These are phyloP conservation scores for Leucocoprinus gongylophorus DNA, from an alignment of 1,284 basidiomycete species.

Conservation along the genomic window DNA sequence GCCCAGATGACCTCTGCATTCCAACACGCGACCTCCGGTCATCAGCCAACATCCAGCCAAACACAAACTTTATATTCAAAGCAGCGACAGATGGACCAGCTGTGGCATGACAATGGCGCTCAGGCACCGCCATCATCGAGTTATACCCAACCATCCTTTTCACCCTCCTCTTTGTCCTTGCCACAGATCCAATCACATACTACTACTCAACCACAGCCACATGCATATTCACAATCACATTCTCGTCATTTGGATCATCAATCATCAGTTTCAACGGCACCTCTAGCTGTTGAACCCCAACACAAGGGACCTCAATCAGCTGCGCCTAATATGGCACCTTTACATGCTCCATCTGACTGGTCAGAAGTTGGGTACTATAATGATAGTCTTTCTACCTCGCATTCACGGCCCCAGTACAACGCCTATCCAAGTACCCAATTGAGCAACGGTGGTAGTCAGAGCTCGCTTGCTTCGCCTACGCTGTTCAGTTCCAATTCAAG, in stretches of 20 bases:
- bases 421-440: background rate
- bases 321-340: slow-evolving; percentile 4
- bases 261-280: background rate
- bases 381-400: slow-evolving; percentile 1
- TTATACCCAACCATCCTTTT: background rate
- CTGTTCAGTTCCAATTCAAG: slow-evolving; percentile 2
- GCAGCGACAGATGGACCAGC: background rate
- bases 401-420: background rate
- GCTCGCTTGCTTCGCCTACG: slow-evolving; percentile 6
- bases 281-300: background rate
- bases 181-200: background rate
- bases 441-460: background rate
- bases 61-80: background rate
- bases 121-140: background rate
- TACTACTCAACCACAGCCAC: background rate
- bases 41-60: background rate
- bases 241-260: background rate
- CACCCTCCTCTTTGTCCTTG: background rate
- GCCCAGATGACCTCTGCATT: slow-evolving; percentile 8
- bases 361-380: slow-evolving; percentile 11
- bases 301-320: background rate
- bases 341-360: slow-evolving; percentile 1
- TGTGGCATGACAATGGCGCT: slow-evolving; percentile 1
- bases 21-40: background rate
- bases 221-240: background rate